These are phyloP conservation scores for Triadica sebifera DNA, from an alignment of 345 rosid species.

Conservation along the genomic window DNA sequence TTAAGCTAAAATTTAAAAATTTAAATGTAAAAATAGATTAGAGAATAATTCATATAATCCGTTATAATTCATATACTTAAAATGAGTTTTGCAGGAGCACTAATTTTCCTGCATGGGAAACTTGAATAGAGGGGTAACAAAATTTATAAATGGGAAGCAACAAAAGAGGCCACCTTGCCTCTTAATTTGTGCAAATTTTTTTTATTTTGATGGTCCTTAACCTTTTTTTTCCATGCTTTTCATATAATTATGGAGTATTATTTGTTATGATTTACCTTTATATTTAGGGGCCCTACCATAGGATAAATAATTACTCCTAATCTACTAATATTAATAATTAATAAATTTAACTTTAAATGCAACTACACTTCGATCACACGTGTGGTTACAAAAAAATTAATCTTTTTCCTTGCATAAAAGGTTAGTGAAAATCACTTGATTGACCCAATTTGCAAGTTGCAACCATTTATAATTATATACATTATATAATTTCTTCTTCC, in stretches of 20 bases:
- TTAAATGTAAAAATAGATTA: too few relatives aligned
- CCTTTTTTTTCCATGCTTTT: neutral
- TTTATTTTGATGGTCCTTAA: neutral
- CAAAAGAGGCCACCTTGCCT: neutral
- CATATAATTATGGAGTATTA: neutral
- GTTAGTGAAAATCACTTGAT: constrained; percentile 10
- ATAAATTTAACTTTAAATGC: constrained; percentile 21
- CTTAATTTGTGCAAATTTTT: constrained; percentile 23
- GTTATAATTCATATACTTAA: too few relatives aligned
- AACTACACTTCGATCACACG: constrained; percentile 19
- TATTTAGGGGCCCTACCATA: constrained; percentile 14
- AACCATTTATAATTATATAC: neutral
- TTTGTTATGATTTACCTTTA: neutral
- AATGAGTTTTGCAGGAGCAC: too few relatives aligned
- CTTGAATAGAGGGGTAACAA: constrained; percentile 4
- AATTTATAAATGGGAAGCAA: neutral
- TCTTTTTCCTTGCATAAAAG: constrained; percentile 2
- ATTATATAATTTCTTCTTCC: neutral
- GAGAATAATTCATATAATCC: too few relatives aligned
- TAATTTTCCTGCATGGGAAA: constrained; percentile 22
- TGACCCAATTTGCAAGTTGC: constrained; percentile 4
- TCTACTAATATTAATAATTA: neutral
- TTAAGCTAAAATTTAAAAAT: too few relatives aligned
- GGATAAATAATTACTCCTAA: constrained; percentile 11
- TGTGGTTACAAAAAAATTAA: constrained; percentile 13